These are phyloP conservation scores for Botrytis aclada DNA, from an alignment of 2,329 filamentous ascomycete genomes.

Conservation along the genomic window DNA sequence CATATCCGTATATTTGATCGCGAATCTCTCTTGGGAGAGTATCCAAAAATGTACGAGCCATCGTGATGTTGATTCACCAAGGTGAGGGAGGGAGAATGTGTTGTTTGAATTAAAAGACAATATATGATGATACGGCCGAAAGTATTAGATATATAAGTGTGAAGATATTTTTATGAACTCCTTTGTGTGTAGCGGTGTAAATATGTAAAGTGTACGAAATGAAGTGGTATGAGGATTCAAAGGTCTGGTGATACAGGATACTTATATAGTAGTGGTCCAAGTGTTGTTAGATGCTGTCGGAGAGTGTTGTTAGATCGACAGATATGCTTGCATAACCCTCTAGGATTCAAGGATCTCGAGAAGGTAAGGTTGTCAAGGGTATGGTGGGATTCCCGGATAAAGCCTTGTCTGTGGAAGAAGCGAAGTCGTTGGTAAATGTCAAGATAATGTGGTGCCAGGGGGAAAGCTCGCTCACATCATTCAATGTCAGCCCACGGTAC, in stretches of 20 bases:
- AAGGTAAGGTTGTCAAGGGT: neutral
- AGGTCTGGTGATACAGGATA: neutral
- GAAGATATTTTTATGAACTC: neutral
- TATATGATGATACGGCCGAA: neutral
- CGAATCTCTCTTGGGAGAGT: slow-evolving; percentile 19
- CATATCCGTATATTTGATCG: slow-evolving; percentile 21
- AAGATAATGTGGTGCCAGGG: neutral
- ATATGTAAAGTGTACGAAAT: neutral
- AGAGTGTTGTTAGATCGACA: slow-evolving; percentile 9
- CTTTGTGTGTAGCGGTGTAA: neutral
- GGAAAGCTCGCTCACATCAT: slow-evolving; percentile 11
- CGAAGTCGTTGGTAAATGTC: neutral
- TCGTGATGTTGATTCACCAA: neutral
- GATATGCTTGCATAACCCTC: neutral
- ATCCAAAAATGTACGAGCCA: slow-evolving; percentile 16
- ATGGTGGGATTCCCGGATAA: neutral
- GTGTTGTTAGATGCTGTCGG: neutral
- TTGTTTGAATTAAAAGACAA: neutral
- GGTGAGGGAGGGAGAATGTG: neutral
- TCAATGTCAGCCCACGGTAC: neutral
- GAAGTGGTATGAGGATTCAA: slow-evolving; percentile 8
- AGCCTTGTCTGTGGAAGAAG: slow-evolving; percentile 1
- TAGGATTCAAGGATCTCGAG: neutral
- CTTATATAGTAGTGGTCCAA: slow-evolving; percentile 1
- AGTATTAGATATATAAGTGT: neutral